Conservation (phyloP, 208 protist genomes). For the Leishmania arabica region DNA sequence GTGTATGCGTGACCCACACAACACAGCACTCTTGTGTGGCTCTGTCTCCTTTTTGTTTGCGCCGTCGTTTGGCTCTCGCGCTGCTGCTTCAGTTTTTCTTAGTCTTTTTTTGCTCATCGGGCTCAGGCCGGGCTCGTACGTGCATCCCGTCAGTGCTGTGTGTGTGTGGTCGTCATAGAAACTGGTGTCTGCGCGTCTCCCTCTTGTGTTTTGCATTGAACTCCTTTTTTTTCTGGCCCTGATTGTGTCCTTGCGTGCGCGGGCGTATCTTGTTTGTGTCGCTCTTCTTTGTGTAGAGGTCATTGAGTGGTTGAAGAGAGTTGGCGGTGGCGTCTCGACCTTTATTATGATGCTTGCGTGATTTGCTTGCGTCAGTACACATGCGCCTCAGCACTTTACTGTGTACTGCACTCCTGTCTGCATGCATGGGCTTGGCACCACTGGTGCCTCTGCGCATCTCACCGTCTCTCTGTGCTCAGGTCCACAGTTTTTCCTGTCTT, state of each 20-base stretch:
- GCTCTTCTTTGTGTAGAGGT: not conserved
- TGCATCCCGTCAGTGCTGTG: not conserved
- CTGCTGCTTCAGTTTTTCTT: not conserved
- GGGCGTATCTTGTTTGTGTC: not conserved
- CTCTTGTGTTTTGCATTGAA: not conserved
- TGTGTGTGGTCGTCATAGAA: not conserved
- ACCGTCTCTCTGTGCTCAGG: not conserved
- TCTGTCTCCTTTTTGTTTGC: too few relatives aligned
- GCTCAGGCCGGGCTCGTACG: not conserved
- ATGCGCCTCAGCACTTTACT: not conserved
- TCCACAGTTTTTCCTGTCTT: constrained; percentile 1
- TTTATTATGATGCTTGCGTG: not conserved
- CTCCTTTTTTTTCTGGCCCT: not conserved
- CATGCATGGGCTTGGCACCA: not conserved
- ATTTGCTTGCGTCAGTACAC: not conserved
- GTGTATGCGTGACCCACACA: not conserved
- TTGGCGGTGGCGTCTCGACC: not conserved
- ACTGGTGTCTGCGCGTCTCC: not conserved
- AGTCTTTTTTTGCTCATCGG: not conserved
- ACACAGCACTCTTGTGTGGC: too few relatives aligned
- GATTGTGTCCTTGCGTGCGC: not conserved
- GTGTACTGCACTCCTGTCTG: not conserved
- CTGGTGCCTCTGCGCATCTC: not conserved
- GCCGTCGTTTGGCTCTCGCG: too few relatives aligned
- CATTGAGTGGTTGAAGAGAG: not conserved